phyloP scores from a whole-genome alignment of 1,284 basidiomycete genomes.

The Malassezia sp. region DNA sequence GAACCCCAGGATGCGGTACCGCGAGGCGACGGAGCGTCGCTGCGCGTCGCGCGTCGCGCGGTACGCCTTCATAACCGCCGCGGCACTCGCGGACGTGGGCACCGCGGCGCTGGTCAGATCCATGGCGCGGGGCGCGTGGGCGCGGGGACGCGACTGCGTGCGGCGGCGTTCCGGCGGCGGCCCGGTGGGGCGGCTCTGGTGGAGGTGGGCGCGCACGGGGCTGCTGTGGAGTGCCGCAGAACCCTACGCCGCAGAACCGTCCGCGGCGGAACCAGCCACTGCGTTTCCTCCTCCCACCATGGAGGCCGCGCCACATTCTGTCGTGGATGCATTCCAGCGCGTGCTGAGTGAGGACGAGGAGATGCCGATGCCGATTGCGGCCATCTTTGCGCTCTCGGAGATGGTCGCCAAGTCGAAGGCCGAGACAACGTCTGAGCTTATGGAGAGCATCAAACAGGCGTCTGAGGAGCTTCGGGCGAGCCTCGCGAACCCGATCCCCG shows the following conservation, averaged over 20 bases:
- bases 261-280: background rate
- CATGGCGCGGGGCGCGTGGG: background rate
- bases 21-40: conserved; percentile 28
- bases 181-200: background rate
- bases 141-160: background rate
- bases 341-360: conserved; percentile 46
- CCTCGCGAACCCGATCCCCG: conserved; percentile 66
- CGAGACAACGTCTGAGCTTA: conserved; percentile 80
- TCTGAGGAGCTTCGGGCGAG: conserved; percentile 58
- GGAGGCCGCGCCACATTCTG: conserved; percentile 22
- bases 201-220: background rate
- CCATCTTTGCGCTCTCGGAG: conserved; percentile 68
- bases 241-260: too few relatives aligned
- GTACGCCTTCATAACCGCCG: conserved; percentile 35
- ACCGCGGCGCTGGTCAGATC: background rate
- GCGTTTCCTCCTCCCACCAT: background rate
- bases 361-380: conserved; percentile 75
- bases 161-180: background rate
- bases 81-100: conserved; percentile 11
- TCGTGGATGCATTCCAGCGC: conserved; percentile 28
- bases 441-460: conserved; percentile 66
- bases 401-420: conserved; percentile 66
- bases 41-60: conserved; percentile 28
- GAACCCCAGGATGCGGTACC: conserved; percentile 84
- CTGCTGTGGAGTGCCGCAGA: background rate